A percentile compares a stretch with the other conserved stretches of the same genome.
Evolutionary conservation across 768 basidiomycete genomes (phyloP).

Genomic region (Tulasnella sp.): DNA sequence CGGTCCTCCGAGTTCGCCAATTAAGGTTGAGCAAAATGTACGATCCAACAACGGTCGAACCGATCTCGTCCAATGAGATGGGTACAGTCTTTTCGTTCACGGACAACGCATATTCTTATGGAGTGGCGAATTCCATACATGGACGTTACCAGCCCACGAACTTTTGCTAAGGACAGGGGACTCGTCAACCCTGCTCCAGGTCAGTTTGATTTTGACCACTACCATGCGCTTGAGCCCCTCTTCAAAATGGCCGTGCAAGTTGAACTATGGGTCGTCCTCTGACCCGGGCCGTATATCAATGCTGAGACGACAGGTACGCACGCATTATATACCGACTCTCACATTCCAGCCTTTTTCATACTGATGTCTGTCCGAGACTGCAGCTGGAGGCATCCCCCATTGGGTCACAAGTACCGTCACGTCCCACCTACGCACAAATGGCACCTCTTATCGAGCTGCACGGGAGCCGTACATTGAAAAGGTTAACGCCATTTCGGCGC

Average conservation of each 20-base stretch:
- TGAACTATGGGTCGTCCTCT: conserved; percentile 68
- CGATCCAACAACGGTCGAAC: not conserved
- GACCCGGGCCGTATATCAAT: conserved; percentile 37
- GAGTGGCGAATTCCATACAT: conserved; percentile 79
- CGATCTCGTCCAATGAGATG: conserved; percentile 40
- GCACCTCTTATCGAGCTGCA: conserved; percentile 53
- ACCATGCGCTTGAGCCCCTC: conserved; percentile 56
- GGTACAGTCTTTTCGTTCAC: conserved; percentile 57
- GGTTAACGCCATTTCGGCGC: conserved; percentile 47
- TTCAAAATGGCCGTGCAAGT: conserved; percentile 63
- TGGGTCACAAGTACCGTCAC: conserved; percentile 64
- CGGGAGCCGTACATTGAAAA: conserved; percentile 65
- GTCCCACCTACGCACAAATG: conserved; percentile 61
- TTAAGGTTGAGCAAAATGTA: too few species aligned
- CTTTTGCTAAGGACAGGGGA: conserved; percentile 59
- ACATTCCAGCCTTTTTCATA: too few species aligned
- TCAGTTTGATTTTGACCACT: conserved; percentile 61
- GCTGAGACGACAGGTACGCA: conserved; percentile 16
- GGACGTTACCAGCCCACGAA: conserved; percentile 65
- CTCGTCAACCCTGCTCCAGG: conserved; percentile 64
- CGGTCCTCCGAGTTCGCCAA: too few species aligned
- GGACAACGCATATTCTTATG: conserved; percentile 64
- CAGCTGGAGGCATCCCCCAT: conserved; percentile 56
- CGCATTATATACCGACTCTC: too few species aligned
- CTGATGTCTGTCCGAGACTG: too few species aligned